phyloP scores from a whole-genome alignment of 2,329 filamentous ascomycete genomes.

The Capronia americana region DNA sequence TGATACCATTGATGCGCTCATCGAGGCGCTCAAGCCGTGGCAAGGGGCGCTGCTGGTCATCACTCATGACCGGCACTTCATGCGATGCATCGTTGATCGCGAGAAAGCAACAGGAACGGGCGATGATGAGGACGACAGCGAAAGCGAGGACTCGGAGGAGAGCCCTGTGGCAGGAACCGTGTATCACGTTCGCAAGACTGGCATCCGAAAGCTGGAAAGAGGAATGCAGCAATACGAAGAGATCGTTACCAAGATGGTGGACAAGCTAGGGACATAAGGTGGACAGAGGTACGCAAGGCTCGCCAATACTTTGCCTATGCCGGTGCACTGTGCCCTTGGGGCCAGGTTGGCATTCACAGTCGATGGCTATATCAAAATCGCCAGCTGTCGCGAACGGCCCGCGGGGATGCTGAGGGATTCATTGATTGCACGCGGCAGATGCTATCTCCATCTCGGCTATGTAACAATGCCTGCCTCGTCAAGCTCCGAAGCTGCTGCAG shows the following conservation, averaged over 20 bases:
- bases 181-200: slow-evolving; percentile 63
- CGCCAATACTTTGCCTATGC: neutral
- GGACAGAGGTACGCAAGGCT: neutral
- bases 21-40: slow-evolving; percentile 70
- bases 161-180: slow-evolving; percentile 57
- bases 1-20: slow-evolving; percentile 76
- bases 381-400: neutral
- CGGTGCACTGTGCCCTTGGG: neutral
- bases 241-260: slow-evolving; percentile 65
- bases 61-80: slow-evolving; percentile 82
- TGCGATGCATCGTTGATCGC: slow-evolving; percentile 75
- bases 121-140: slow-evolving; percentile 49
- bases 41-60: slow-evolving; percentile 77
- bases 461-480: neutral
- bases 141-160: slow-evolving; percentile 55
- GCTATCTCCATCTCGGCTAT: slow-evolving; percentile 3
- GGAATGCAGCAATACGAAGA: slow-evolving; percentile 72
- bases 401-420: neutral
- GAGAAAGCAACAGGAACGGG: slow-evolving; percentile 51
- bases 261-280: slow-evolving; percentile 48
- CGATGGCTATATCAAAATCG: neutral
- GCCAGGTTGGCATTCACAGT: neutral
- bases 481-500: neutral
- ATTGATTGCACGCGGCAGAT: neutral
- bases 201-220: slow-evolving; percentile 60